Conservation (phyloP, 2,329 filamentous ascomycete genomes). For the Sporothrix globosa region DNA sequence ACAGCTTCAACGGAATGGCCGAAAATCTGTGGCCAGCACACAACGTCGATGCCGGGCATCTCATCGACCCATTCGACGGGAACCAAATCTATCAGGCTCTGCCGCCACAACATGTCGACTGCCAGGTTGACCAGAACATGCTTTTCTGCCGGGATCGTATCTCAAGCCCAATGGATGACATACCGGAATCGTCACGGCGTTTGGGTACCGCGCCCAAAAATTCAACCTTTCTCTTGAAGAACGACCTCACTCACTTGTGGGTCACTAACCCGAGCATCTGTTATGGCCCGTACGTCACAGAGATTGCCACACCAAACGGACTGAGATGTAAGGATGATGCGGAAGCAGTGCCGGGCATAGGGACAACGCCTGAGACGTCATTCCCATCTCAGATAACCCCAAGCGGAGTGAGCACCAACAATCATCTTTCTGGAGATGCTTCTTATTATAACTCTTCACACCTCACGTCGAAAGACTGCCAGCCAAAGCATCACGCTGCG, state of each 20-base stretch:
- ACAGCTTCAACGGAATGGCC: slow-evolving; percentile 31
- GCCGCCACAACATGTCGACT: slow-evolving; percentile 1
- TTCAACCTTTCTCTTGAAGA: neutral
- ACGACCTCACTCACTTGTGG: neutral
- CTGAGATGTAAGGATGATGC: neutral
- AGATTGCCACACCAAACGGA: neutral
- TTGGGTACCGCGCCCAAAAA: neutral
- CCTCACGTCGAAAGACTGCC: neutral
- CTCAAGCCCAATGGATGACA: neutral
- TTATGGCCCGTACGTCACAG: neutral
- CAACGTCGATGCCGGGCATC: slow-evolving; percentile 24
- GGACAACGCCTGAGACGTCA: neutral
- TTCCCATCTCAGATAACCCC: neutral
- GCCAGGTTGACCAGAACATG: neutral
- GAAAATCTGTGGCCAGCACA: slow-evolving; percentile 29
- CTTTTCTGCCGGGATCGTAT: neutral
- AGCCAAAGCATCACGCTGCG: neutral
- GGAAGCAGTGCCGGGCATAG: neutral
- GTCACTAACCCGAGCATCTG: neutral
- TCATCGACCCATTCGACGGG: slow-evolving; percentile 27
- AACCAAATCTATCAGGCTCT: slow-evolving; percentile 27
- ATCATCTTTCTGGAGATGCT: neutral
- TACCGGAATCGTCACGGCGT: neutral
- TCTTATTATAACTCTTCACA: neutral
- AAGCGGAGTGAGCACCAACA: neutral